Conservation (phyloP, 2,329 filamentous ascomycete genomes). For the Exophiala spinifera region DNA sequence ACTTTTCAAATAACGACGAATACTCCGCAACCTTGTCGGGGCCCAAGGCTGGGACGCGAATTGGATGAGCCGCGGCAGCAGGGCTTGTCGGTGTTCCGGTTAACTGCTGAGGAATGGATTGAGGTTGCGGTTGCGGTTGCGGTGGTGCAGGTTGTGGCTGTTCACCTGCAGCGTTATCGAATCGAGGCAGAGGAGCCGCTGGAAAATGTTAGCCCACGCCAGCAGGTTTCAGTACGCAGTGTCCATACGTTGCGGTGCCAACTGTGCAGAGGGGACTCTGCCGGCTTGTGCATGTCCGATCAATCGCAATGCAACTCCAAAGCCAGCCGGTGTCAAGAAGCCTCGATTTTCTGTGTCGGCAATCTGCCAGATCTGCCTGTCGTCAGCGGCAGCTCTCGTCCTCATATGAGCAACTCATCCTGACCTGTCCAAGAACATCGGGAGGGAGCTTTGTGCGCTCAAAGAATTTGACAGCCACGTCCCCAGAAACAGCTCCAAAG, state of each 20-base stretch:
- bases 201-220: slow-evolving; percentile 25
- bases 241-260: slow-evolving; percentile 69
- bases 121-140: slow-evolving; percentile 33
- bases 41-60: slow-evolving; percentile 83
- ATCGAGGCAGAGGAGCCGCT: slow-evolving; percentile 82
- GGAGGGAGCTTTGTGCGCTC: slow-evolving; percentile 90
- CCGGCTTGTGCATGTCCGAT: slow-evolving; percentile 94
- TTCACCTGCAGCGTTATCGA: slow-evolving; percentile 58
- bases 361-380: slow-evolving; percentile 90
- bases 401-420: slow-evolving; percentile 31
- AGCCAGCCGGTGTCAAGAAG: slow-evolving; percentile 86
- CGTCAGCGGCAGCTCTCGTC: slow-evolving; percentile 6
- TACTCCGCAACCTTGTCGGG: slow-evolving; percentile 90
- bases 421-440: slow-evolving; percentile 79
- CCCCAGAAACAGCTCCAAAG: slow-evolving; percentile 90
- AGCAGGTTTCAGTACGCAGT: too few species aligned
- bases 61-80: slow-evolving; percentile 57
- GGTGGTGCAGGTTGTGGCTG: slow-evolving; percentile 4
- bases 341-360: slow-evolving; percentile 95
- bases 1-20: slow-evolving; percentile 83
- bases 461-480: slow-evolving; percentile 95
- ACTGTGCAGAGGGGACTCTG: slow-evolving; percentile 72
- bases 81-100: slow-evolving; percentile 52
- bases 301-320: slow-evolving; percentile 86
- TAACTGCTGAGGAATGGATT: slow-evolving; percentile 50